Conservation (phyloP, 345 rosid species). For the Eucalyptus polybractea region DNA sequence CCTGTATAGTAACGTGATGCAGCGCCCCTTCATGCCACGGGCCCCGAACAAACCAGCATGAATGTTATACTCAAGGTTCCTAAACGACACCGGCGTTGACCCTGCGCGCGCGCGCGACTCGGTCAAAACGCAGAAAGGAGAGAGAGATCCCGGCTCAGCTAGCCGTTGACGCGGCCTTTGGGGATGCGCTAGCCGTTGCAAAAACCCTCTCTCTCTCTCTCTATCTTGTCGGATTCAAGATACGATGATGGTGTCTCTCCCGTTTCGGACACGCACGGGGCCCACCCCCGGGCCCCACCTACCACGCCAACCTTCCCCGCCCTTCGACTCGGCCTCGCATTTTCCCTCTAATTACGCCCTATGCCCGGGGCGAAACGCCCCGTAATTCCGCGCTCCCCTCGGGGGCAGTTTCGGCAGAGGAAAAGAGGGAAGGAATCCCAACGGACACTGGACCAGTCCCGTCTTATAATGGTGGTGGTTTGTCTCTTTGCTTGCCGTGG, state of each 20-base stretch:
- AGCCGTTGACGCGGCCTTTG: neutral
- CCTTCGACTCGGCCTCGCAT: neutral
- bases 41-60: no score
- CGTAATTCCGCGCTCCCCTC: neutral
- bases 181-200: neutral
- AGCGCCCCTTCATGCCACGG: no score
- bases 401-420: neutral
- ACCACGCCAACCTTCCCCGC: neutral
- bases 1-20: no score
- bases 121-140: neutral
- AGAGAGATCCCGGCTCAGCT: neutral
- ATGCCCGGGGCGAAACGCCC: accelerated
- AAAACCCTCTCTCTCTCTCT: neutral
- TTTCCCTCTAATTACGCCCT: neutral
- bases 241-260: neutral
- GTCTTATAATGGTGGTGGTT: neutral
- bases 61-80: no score
- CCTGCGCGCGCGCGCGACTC: neutral
- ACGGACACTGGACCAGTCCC: neutral
- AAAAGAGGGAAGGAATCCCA: neutral
- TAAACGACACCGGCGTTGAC: neutral
- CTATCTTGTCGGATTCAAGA: neutral
- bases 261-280: neutral
- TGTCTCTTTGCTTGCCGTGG: neutral
- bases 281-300: neutral